Evolutionary conservation across 208 protist species (phyloP).

Genomic region (Crithidia thermophila): DNA sequence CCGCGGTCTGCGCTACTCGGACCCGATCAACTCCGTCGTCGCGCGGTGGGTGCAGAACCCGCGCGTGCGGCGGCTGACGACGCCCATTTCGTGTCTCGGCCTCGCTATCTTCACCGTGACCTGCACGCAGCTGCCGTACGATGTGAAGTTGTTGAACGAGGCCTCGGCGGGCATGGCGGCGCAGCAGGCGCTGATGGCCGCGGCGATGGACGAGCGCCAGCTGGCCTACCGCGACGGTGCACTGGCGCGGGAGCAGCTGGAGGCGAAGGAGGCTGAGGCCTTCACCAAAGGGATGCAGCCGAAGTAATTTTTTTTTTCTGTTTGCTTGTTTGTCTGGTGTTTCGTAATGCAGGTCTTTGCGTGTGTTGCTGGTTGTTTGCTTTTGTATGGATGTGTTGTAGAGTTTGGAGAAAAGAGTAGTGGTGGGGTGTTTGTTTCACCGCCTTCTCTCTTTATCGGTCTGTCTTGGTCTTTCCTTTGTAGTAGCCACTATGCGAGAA

Average conservation of each 20-base stretch:
- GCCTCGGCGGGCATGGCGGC: conserved; percentile 24
- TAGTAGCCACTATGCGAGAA: too few species aligned
- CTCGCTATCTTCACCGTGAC: conserved; percentile 51
- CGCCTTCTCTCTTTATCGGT: too few species aligned
- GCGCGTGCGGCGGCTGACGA: conserved; percentile 51
- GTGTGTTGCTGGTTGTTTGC: background rate
- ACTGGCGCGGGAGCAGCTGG: conserved; percentile 25
- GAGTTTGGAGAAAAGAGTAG: too few species aligned
- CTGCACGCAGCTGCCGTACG: conserved; percentile 51
- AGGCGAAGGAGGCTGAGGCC: conserved; percentile 24
- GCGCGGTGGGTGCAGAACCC: conserved; percentile 51
- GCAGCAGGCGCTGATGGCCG: conserved; percentile 46
- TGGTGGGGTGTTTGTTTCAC: too few species aligned
- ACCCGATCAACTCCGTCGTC: conserved; percentile 71
- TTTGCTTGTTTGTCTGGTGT: too few species aligned
- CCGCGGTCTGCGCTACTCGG: conserved; percentile 65
- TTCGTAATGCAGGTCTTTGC: too few species aligned
- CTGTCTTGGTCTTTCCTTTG: too few species aligned
- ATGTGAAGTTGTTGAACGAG: conserved; percentile 41
- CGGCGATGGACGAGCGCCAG: conserved; percentile 34
- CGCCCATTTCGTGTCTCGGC: conserved; percentile 67
- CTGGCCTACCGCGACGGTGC: conserved; percentile 48
- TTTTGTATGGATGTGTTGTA: too few species aligned
- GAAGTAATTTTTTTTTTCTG: too few species aligned
- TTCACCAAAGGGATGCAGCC: conserved; percentile 14